Evolutionary conservation across 2,329 filamentous ascomycete species (phyloP).

Genomic region (Teratosphaeria zuluensis): DNA sequence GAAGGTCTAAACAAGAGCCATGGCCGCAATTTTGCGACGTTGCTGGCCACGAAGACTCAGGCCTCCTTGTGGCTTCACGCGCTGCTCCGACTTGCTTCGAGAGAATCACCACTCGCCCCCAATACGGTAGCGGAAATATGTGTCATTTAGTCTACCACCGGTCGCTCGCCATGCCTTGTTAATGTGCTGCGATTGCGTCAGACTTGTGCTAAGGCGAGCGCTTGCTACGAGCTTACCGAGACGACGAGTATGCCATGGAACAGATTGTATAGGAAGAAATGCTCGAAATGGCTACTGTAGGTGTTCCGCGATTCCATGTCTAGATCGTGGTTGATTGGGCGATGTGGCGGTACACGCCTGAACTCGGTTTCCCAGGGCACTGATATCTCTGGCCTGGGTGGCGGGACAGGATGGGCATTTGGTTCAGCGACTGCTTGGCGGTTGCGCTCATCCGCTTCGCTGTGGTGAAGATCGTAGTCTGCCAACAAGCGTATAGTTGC

Average conservation of each 20-base stretch:
- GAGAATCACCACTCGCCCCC: slow-evolving; percentile 40
- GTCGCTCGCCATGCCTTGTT: slow-evolving; percentile 37
- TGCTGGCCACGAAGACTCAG: no score
- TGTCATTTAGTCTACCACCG: slow-evolving; percentile 39
- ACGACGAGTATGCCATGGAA: background rate
- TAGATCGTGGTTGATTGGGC: slow-evolving; percentile 36
- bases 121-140: slow-evolving; percentile 43
- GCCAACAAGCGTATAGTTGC: slow-evolving; percentile 29
- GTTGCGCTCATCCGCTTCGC: slow-evolving; percentile 13
- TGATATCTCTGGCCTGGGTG: slow-evolving; percentile 19
- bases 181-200: background rate
- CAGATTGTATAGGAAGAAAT: background rate
- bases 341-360: slow-evolving; percentile 38
- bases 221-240: background rate
- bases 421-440: slow-evolving; percentile 22
- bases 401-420: slow-evolving; percentile 19
- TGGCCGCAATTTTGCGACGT: no score
- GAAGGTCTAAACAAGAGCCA: no score
- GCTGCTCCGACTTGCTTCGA: background rate
- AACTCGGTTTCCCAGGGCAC: slow-evolving; percentile 39
- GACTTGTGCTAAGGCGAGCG: background rate
- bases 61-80: no score
- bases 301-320: slow-evolving; percentile 33
- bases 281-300: slow-evolving; percentile 36
- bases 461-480: slow-evolving; percentile 40